Percentiles rank a stretch among this genome's conserved stretches.
Conservation (phyloP, 208 protist species). For the Trypanosoma avium region DNA sequence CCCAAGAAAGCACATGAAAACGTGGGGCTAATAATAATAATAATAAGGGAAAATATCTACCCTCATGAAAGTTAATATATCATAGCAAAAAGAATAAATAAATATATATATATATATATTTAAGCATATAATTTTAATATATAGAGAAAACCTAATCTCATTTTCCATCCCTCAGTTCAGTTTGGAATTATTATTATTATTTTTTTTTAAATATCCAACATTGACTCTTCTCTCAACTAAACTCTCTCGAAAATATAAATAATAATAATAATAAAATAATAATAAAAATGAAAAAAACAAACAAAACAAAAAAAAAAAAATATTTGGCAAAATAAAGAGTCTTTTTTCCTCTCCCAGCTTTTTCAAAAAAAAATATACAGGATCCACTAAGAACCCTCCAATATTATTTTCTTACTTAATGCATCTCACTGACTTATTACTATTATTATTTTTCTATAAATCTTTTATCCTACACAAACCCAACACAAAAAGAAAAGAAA, state of each 20-base stretch:
- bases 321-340: background rate
- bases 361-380: constrained; percentile 22
- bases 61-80: too few relatives aligned
- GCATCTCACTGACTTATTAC: background rate
- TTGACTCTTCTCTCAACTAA: background rate
- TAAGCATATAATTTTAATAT: too few relatives aligned
- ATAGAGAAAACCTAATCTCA: too few relatives aligned
- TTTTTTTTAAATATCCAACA: too few relatives aligned
- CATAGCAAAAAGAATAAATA: too few relatives aligned
- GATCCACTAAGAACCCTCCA: background rate
- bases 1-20: too few relatives aligned
- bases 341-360: background rate
- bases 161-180: too few relatives aligned
- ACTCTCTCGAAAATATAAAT: background rate
- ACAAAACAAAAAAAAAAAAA: constrained; percentile 1
- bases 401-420: background rate
- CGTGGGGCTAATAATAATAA: too few relatives aligned
- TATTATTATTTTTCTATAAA: background rate
- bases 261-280: background rate
- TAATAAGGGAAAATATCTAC: too few relatives aligned
- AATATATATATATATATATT: too few relatives aligned
- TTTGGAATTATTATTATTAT: too few relatives aligned
- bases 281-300: background rate
- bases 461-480: background rate
- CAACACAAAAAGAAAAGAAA: background rate